Base-by-base conservation (phyloP, 805 yeast species). In the Monosporozyma solicola region DNA sequence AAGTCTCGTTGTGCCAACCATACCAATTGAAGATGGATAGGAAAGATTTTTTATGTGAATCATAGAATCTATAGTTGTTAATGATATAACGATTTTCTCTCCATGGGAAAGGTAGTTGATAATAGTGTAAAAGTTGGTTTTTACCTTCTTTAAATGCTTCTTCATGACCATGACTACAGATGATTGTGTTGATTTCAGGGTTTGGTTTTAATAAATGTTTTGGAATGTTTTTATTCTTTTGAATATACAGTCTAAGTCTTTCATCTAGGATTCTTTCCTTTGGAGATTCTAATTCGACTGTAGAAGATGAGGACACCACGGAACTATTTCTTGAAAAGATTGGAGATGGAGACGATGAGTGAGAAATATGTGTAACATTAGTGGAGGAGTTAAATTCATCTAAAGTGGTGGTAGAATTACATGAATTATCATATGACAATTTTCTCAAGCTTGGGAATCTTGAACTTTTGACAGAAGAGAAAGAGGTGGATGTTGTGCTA, bases 91-190 rank as follows among this genome's bases (percentile, higher is more conserved):
- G 83, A 70, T 94, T 92, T 69, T 91, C 97, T 63, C 95, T 79
- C 96, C 97, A 92, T 48, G 86, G 88, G 59, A 84, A 80, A 2
- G 99, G 99, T 45, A 92, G 73, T 67, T 92, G 95, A 64, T 87
- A 88, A 67, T 84, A 87, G 59, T 88, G 89, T 44, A 92, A 70
- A 53, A 82, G 77, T 47, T 84, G 57, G 8, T 52, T 55, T 3
- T 66, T 55, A 10, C 84, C 83, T 10, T 72, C 63, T 5, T 64
- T 60, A 5, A 71, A 58, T 1, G 84, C 84, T 25, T 63, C 64
- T 29, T 76, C 77, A 57, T 76, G 78, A 60, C 78, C 76, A 60
- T 74, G 75, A 44, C 74, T 67, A 31, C 74, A 71, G 22, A 73
- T 67, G 16, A 50, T 47, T 15, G 43, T 47, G 43, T 55, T 53